Evolutionary conservation across 768 basidiomycete genomes (phyloP).

Genomic region (Lactarius quietus): DNA sequence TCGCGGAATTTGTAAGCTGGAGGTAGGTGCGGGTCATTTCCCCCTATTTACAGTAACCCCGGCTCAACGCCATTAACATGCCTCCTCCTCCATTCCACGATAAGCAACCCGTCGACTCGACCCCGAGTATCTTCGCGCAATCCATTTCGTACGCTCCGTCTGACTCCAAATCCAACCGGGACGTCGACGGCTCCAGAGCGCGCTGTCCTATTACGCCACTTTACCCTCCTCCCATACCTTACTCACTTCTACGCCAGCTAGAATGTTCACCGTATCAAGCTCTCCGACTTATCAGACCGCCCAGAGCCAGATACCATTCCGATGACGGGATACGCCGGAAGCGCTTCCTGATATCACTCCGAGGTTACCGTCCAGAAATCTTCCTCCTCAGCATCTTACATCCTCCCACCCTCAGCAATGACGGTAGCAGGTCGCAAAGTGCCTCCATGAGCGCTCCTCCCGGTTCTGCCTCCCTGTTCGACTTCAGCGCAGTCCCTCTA

Average conservation of each 20-base stretch:
- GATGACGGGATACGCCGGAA: constrained; percentile 6
- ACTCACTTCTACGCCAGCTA: not conserved
- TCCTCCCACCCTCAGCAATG: not conserved
- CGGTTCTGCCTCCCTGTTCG: constrained; percentile 4
- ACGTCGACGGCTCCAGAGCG: constrained; percentile 2
- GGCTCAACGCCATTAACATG: not conserved
- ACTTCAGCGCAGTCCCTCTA: not conserved
- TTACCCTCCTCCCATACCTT: not conserved
- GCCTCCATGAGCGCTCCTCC: not conserved
- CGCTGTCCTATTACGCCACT: constrained; percentile 28
- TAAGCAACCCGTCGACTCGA: too few species aligned
- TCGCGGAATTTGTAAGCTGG: not conserved
- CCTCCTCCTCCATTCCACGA: too few species aligned
- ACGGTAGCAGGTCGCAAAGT: not conserved
- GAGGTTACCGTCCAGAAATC: not conserved
- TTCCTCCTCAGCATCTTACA: not conserved
- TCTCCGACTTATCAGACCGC: constrained; percentile 5
- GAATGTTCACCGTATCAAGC: not conserved
- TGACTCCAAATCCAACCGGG: constrained; percentile 18
- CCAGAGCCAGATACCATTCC: not conserved
- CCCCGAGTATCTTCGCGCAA: constrained; percentile 2
- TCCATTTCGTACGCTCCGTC: constrained; percentile 15
- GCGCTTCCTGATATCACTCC: constrained; percentile 15
- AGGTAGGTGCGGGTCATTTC: not conserved
- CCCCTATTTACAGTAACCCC: too few species aligned